phyloP scores from a whole-genome alignment of 352 stramenopile species.

The Phytophthora aleatoria region DNA sequence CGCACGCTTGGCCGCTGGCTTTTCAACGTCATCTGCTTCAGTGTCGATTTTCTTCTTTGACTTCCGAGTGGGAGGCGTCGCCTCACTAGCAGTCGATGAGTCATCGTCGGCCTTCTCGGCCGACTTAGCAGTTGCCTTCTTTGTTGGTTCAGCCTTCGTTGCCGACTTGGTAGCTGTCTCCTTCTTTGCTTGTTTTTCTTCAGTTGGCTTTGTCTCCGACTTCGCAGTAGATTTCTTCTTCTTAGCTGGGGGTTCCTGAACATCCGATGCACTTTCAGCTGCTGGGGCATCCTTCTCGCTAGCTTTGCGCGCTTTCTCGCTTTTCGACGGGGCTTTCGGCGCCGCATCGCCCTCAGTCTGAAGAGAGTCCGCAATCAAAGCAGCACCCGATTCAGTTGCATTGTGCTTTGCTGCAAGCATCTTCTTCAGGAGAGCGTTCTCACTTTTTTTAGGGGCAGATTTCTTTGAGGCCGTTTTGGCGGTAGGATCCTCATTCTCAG shows the following conservation, averaged over 20 bases:
- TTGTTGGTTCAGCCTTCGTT: conserved; percentile 9
- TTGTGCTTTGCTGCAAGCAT: conserved; percentile 39
- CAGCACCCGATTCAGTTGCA: conserved; percentile 29
- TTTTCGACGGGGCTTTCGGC: conserved; percentile 14
- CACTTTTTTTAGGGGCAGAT: conserved; percentile 31
- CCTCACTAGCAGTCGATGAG: conserved; percentile 31
- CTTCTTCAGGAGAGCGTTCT: conserved; percentile 36
- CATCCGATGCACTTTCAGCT: conserved; percentile 8
- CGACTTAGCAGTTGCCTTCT: conserved; percentile 23
- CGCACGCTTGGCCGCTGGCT: conserved; percentile 42
- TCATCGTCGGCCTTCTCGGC: conserved; percentile 13
- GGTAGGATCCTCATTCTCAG: conserved; percentile 9
- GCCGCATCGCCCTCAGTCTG: conserved; percentile 3
- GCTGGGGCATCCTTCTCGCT: conserved; percentile 19
- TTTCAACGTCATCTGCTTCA: conserved; percentile 28
- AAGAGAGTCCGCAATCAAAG: conserved; percentile 27
- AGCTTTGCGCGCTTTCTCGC: conserved; percentile 27
- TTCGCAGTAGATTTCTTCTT: conserved; percentile 35
- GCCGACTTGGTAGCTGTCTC: conserved; percentile 18
- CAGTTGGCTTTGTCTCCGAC: conserved; percentile 2
- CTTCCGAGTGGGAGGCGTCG: conserved; percentile 24
- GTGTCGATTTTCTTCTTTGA: conserved; percentile 47
- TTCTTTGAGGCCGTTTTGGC: conserved; percentile 26
- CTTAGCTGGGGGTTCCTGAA: conserved; percentile 26
- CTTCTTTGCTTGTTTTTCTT: conserved; percentile 27